phyloP scores from a whole-genome alignment of 2,329 filamentous ascomycete species.

The Apiospora aurea region DNA sequence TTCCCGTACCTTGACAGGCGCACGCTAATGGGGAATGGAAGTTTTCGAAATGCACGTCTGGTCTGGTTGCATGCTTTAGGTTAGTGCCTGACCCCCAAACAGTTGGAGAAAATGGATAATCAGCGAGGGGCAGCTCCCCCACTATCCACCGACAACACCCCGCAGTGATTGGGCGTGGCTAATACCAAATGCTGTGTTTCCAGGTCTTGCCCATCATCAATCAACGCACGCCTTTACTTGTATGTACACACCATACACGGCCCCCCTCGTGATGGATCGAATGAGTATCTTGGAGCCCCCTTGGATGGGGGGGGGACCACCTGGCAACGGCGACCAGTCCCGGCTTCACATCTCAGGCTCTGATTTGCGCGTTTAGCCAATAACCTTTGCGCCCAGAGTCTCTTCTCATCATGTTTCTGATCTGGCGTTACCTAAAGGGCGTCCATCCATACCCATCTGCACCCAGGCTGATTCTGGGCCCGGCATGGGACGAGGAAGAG shows the following conservation, averaged over 20 bases:
- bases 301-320: not conserved
- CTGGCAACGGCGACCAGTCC: not conserved
- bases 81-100: not conserved
- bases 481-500: not conserved
- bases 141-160: not conserved
- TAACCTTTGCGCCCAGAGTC: not conserved
- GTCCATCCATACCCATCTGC: not conserved
- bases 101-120: conserved; percentile 8
- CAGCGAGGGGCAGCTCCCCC: conserved; percentile 11
- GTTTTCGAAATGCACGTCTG: not conserved
- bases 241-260: not conserved
- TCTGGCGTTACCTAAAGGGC: conserved; percentile 1
- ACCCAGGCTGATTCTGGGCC: not conserved
- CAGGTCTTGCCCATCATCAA: not conserved
- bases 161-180: conserved; percentile 15
- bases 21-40: not conserved
- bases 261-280: not conserved
- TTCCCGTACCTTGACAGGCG: not conserved
- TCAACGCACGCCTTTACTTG: not conserved
- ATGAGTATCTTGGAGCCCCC: not conserved
- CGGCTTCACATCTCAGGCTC: not conserved
- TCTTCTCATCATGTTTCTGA: conserved; percentile 2
- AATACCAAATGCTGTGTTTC: conserved; percentile 1
- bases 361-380: conserved; percentile 27
- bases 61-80: not conserved